Evolutionary conservation across 225 moss, liverwort and hornwort species (phyloP), one percentile per base, ranked within the genome.

Genomic region (Pleurozium schreberi): DNA sequence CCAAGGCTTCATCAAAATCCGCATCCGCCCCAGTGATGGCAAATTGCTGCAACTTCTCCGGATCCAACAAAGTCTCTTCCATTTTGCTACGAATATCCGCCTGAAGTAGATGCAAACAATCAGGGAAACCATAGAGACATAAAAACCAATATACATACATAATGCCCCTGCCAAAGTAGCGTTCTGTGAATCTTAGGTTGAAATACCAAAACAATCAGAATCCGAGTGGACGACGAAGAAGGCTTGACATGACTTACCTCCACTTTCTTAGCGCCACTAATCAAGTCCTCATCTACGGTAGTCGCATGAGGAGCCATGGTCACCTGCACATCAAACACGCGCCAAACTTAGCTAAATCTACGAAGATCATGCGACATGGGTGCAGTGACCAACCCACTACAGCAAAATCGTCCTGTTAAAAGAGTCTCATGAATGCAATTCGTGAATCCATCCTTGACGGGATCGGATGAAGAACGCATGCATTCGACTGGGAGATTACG

Each of bases 1-100:
- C 96, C 83, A 99, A 84, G 19, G 96, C 98, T 80, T 99, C 96
- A 88, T 99, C 98, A 90, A 99, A 99, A 75, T 96, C 94, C 61
- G 91, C 95, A 75, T 97, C 96, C 67, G 92, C 94, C 75, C 98
- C 97, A 81, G 94, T 79, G 82, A 97, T 97, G 60, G 97, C 96
- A 87, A 95, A 99, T 62, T 94, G 95, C 92, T 98, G 97, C 87
- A 98, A 90, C 75, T 93, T 93, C 92, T 96, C 96, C 10, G 95
- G 95, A 64, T 95, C 91, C 86, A 98, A 88, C 88, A 95, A 68
- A 59, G 62, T 85, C 82, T 96, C 94, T 87, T 93, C 96, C 94
- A 95, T 91, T 91, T 95, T 93, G 70, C 92, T 95, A 84, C 84
- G 93, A 86, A 96, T 93, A 58, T 90, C 93, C 75, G 95, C 95